Base-by-base conservation (phyloP, 1,284 basidiomycete genomes). In the Cutaneotrichosporon sp. region DNA sequence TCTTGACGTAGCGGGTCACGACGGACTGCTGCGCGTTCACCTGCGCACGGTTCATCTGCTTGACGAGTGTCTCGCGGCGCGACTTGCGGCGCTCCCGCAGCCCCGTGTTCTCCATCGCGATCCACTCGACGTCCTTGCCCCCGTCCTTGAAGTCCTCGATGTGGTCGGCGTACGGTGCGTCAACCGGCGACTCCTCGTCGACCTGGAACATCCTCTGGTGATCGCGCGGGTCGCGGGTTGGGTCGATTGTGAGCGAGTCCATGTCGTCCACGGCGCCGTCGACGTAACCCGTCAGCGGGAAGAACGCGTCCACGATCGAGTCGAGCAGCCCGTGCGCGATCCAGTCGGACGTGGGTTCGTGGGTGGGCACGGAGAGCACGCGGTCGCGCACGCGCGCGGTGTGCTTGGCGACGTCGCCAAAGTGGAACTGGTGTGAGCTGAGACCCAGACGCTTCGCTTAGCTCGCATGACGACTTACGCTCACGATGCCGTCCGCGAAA, bases 271-370 rank as follows among this genome's bases (percentile, higher is more conserved):
- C 88, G 72, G 97, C 93, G 54, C 84, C 84, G 73, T 93, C 92
- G 49, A 97, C 88, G 61, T 88, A 88, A 58, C 89, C 85, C 53
- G 95, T 82, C 59, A 93, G 83, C 2, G 95, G 94, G 77, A 94
- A 92, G 80, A 97, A 97, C 1, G 92, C 88, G 75, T 98, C 95
- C 33, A 97, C 92, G 55, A 97, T 87, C 1, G 93, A 95, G 74
- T 97, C 95, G 72, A 97, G 83, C 56, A 97, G 84, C 18, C 89
- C 91, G 76, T 98, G 93, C 0, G 92, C 92, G 67, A 98, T 92
- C 93, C 93, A 97, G 75, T 95, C 92, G 2, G 67, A 59, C n/a
- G 69, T 57, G 14, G 64, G 66, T 50, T 65, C 59, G 34, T 59
- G 42, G 5, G 31, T 20, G 0, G 20, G 51, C n/a, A 54, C 54